phyloP scores from a whole-genome alignment of 768 basidiomycete genomes.

The Boletus coccyginus region DNA sequence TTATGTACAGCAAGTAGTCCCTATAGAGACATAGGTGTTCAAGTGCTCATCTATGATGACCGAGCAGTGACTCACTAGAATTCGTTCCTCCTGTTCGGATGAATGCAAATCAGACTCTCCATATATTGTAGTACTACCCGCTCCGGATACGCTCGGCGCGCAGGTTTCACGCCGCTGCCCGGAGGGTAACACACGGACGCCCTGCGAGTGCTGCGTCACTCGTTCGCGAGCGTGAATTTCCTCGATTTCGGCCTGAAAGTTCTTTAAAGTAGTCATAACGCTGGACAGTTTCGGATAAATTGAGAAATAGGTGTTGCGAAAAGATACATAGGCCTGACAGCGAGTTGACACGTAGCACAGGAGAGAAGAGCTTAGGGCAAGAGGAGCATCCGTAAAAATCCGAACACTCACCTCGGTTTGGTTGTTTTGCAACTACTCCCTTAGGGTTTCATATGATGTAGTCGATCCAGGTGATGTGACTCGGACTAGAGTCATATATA shows the following conservation, averaged over 20 bases:
- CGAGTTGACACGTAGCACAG: conserved; percentile 2
- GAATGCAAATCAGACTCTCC: conserved; percentile 3
- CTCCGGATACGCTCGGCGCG: neutral
- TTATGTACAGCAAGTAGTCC: conserved; percentile 43
- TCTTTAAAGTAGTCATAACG: conserved; percentile 32
- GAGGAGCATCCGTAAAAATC: neutral
- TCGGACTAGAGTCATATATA: neutral
- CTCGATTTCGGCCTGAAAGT: conserved; percentile 70
- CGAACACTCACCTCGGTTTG: conserved; percentile 1
- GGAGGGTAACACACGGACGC: conserved; percentile 11
- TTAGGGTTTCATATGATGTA: neutral
- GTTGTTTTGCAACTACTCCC: neutral
- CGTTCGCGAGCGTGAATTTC: conserved; percentile 69
- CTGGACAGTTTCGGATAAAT: neutral
- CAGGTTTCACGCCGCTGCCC: conserved; percentile 50
- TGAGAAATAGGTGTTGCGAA: neutral
- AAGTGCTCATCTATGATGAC: neutral
- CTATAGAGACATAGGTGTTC: conserved; percentile 19
- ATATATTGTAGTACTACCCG: neutral
- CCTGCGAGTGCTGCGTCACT: conserved; percentile 52
- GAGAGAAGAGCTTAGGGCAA: neutral
- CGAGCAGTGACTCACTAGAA: conserved; percentile 12
- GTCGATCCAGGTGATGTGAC: neutral
- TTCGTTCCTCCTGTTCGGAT: conserved; percentile 16
- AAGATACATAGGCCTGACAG: conserved; percentile 15